A percentile compares a stretch with the other conserved stretches of the same genome.
Evolutionary conservation across 306 rosid species (phyloP).

Genomic region (Glycine soja): DNA sequence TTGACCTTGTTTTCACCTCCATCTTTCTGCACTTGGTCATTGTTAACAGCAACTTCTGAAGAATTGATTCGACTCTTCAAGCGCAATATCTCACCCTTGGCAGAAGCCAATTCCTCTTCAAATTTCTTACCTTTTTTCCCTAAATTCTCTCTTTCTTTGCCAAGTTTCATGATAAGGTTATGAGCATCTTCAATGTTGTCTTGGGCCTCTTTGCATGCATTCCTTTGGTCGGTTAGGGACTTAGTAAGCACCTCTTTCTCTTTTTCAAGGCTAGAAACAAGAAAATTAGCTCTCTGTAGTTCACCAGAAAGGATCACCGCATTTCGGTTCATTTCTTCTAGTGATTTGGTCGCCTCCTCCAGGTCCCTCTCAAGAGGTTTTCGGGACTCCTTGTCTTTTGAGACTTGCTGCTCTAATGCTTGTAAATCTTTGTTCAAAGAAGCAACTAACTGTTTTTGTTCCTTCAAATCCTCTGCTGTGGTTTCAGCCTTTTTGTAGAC

Average conservation of each 20-base stretch:
- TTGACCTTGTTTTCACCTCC: conserved; percentile 40
- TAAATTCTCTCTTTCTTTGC: conserved; percentile 69
- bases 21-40: conserved; percentile 49
- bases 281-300: conserved; percentile 63
- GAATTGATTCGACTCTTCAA: conserved; percentile 47
- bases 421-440: conserved; percentile 63
- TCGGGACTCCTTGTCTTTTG: conserved; percentile 62
- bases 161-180: conserved; percentile 70
- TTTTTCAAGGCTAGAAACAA: conserved; percentile 65
- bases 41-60: conserved; percentile 44
- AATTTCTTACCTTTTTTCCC: conserved; percentile 75
- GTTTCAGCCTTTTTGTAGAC: conserved; percentile 72
- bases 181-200: conserved; percentile 91
- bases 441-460: conserved; percentile 65
- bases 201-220: conserved; percentile 61
- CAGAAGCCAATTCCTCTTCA: conserved; percentile 73
- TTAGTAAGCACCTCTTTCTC: conserved; percentile 72
- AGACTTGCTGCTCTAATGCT: conserved; percentile 69
- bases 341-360: conserved; percentile 78
- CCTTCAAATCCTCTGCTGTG: conserved; percentile 60
- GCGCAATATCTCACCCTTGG: conserved; percentile 78
- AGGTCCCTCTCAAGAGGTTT: conserved; percentile 71
- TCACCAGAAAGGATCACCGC: conserved; percentile 67
- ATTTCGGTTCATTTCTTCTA: conserved; percentile 81
- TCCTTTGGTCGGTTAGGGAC: conserved; percentile 68